Base-by-base conservation (phyloP, 352 stramenopile species). In the Phytophthora uliginosa region DNA sequence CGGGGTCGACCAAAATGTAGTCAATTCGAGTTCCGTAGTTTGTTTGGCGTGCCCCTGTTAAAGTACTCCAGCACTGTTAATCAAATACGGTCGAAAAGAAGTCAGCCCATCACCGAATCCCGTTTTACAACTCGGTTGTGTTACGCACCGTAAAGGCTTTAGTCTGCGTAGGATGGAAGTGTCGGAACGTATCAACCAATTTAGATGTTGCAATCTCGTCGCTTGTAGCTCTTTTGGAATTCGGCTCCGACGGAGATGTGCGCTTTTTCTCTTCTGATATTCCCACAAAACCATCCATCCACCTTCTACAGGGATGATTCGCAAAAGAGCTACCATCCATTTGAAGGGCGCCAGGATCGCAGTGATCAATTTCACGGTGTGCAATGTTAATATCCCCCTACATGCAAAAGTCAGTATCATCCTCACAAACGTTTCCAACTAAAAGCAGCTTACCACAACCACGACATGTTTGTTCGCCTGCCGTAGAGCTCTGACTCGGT, bases 1-100 rank as follows among this genome's bases (percentile, higher is more conserved):
- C 38, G 0, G 66, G 59, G n/a, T 94, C 88, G 4, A 90, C 77
- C 20, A 98, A 76, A 54, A 98, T 93, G 60, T 98, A 98, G 74
- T 98, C 94, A 61, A 98, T 95, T 42, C 94, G 89, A 22, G 88
- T 92, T 59, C 94, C 94, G 54, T 93, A 98, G 73, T 98, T 98
- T 69, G 91, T 98, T 69, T 95, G 80, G 10, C 94, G 83, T 15
- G 89, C 93, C 1, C 82, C 82, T 12, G 92, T 97, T 62, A 93
- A 68, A 15, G 85, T 97, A 65, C 84, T 97, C 92, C 93, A 98
- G 64, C 91, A 98, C 81, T 94, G 22, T 17, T 42, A 8, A 40
- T 62, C 24, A 26, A 28, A 60, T 26, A 13, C n/a, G n/a, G 10
- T 50, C 15, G 28, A 48, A 40, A 50, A 31, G 17, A 52, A 20